These are phyloP conservation scores for Boletus rubroflammeus DNA, from an alignment of 768 basidiomycete species.

Conservation along the genomic window DNA sequence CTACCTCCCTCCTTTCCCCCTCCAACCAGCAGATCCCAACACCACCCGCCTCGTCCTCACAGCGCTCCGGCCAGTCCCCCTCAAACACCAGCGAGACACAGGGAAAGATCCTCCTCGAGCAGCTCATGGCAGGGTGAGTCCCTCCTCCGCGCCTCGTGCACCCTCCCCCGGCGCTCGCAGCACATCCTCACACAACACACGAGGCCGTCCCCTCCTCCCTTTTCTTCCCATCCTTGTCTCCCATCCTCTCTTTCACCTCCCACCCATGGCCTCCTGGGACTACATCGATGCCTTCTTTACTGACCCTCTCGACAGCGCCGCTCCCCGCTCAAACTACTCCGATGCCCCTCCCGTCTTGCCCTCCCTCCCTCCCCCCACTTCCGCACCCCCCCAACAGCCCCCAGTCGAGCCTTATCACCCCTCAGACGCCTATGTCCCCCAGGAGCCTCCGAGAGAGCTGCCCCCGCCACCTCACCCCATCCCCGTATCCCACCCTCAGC, in stretches of 20 bases:
- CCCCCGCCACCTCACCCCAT: slow-evolving; percentile 20
- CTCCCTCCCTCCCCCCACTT: slow-evolving; percentile 33
- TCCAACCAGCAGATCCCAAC: slow-evolving; percentile 62
- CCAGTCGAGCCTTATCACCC: slow-evolving; percentile 35
- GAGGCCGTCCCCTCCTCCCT: slow-evolving; percentile 21
- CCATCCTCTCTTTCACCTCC: slow-evolving; percentile 11
- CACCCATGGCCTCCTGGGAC: slow-evolving; percentile 33
- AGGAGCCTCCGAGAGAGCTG: slow-evolving; percentile 26
- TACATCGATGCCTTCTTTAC: slow-evolving; percentile 30
- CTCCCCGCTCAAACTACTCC: slow-evolving; percentile 48
- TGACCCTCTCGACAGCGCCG: slow-evolving; percentile 36
- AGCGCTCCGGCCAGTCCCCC: slow-evolving; percentile 53
- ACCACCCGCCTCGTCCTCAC: slow-evolving; percentile 58
- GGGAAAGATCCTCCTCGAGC: slow-evolving; percentile 73
- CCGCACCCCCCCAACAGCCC: slow-evolving; percentile 43
- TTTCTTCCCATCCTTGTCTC: slow-evolving; percentile 17
- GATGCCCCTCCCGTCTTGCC: slow-evolving; percentile 44
- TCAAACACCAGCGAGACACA: slow-evolving; percentile 57
- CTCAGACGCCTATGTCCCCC: slow-evolving; percentile 32
- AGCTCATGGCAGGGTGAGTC: slow-evolving; percentile 77
- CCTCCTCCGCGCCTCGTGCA: neutral
- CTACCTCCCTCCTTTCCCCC: slow-evolving; percentile 33
- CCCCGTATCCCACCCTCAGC: slow-evolving; percentile 29
- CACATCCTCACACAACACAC: slow-evolving; percentile 23
- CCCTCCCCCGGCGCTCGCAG: neutral